Base-by-base conservation (phyloP, 352 stramenopile genomes). In the Globisporangium apiculatum region DNA sequence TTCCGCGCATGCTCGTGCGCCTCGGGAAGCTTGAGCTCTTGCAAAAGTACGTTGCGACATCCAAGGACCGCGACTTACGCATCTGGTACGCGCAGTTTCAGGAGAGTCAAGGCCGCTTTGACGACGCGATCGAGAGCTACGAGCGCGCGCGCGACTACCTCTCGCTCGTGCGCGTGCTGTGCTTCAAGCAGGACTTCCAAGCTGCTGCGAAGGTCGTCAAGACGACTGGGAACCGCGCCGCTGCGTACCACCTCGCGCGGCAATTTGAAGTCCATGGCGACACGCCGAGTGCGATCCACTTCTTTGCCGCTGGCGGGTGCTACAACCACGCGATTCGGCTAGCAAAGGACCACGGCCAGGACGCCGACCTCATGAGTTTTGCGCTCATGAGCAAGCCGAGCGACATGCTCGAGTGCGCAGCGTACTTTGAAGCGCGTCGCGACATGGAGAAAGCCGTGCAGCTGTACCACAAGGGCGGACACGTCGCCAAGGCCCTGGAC, bases 51-150 rank as follows among this genome's bases (percentile, higher is more conserved):
- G 76, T 98, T 24, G 66, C 75, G 3, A 82, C 87, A n/a, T 87
- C 73, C 2, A 93, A 92, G 41, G 84, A 98, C 64, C 72, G 76
- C 6, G 73, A 95, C 15, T 65, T 98, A 14, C 65, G 91, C 6
- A 86, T 94, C 45, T 98, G 94, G 94, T 98, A 89, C 89, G 95
- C 87, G 2, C 82, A 97, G 56, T 98, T 97, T 64, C 80, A 92
- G 55, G 89, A 98, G 67, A 95, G 79, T 60, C 77, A 94, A 35
- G 87, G 89, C 0, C 69, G 97, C 35, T 87, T 95, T 15, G 89
- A 97, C 58, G 62, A 72, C 6, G 94, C 94, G 10, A 83, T 91
- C 17, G 81, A 91, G 36, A 96, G 73, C 55, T 98, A 98, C 71
- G 68, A 86, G 42, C 73, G 76, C 15, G 87, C 92, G 6, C 77